Conservation (phyloP, 164 flowering plant genomes). For the Umbilicus rupestris region DNA sequence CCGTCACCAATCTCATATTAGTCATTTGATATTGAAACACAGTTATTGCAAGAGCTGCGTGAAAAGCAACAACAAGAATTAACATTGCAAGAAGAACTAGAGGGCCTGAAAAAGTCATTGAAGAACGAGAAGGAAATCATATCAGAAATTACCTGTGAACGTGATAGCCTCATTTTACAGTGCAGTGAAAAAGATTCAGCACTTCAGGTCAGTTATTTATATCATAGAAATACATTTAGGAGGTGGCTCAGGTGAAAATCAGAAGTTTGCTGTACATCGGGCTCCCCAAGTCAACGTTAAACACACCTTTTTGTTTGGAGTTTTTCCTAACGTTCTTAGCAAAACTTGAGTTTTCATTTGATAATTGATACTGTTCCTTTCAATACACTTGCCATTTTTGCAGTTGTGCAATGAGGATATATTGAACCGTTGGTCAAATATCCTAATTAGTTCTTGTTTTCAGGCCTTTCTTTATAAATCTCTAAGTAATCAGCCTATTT, state of each 20-base stretch:
- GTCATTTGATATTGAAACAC: constrained; percentile 7
- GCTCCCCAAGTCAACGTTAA: background rate
- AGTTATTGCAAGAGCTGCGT: constrained; percentile 63
- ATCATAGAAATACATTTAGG: background rate
- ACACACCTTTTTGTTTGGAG: background rate
- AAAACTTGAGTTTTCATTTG: background rate
- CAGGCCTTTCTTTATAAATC: background rate
- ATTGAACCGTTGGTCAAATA: background rate
- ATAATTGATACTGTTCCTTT: background rate
- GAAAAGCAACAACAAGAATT: constrained; percentile 54
- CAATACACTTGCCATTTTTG: background rate
- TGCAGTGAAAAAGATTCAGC: constrained; percentile 62
- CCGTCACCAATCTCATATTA: background rate
- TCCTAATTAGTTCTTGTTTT: background rate
- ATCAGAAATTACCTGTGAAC: constrained; percentile 36
- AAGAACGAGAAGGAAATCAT: constrained; percentile 44
- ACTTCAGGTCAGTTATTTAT: constrained; percentile 46
- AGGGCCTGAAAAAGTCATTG: constrained; percentile 44
- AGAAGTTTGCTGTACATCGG: background rate
- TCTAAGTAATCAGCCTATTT: background rate
- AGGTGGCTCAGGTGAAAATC: background rate
- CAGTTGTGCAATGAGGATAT: too few relatives aligned
- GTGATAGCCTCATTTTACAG: constrained; percentile 43
- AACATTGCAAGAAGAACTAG: constrained; percentile 57
- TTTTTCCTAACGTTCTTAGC: background rate